phyloP scores from a whole-genome alignment of 306 rosid genomes.

The Arachis hypogaea region DNA sequence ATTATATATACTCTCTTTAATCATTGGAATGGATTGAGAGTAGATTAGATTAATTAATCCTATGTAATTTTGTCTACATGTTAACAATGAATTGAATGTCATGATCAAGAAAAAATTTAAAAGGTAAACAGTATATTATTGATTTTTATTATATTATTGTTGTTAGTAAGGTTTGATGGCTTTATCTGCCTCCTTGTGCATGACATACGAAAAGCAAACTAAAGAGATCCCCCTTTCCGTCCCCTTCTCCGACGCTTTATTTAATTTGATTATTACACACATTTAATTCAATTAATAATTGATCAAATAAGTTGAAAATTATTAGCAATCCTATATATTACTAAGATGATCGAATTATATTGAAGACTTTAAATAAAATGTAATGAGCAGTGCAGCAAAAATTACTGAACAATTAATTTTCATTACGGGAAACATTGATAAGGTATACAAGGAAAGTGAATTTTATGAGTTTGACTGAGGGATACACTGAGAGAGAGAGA shows the following conservation, averaged over 20 bases:
- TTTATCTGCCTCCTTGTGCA: slow-evolving; percentile 42
- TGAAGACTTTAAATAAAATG: neutral
- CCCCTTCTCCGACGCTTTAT: neutral
- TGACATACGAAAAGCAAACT: slow-evolving; percentile 39
- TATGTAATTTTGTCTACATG: slow-evolving; percentile 41
- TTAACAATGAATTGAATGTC: slow-evolving; percentile 3
- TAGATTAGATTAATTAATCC: slow-evolving; percentile 38
- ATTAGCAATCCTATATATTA: no score
- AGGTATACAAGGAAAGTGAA: slow-evolving; percentile 47
- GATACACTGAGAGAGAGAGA: slow-evolving; percentile 32
- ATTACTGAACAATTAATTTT: slow-evolving; percentile 41
- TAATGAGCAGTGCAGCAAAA: neutral
- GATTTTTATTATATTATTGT: no score
- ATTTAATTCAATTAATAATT: no score
- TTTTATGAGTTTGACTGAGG: slow-evolving; percentile 42
- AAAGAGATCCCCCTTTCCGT: neutral
- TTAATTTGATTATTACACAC: neutral
- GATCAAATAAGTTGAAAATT: no score
- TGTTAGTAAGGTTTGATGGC: neutral
- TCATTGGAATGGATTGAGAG: slow-evolving; percentile 33
- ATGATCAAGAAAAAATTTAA: slow-evolving; percentile 6
- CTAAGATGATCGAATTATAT: neutral
- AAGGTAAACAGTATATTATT: neutral
- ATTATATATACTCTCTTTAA: slow-evolving; percentile 27
- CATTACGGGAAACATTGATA: slow-evolving; percentile 38